A percentile compares a stretch with the other conserved stretches of the same genome.
phyloP scores from a whole-genome alignment of 495 filamentous ascomycete genomes.

The Sphaerosporella brunnea region DNA sequence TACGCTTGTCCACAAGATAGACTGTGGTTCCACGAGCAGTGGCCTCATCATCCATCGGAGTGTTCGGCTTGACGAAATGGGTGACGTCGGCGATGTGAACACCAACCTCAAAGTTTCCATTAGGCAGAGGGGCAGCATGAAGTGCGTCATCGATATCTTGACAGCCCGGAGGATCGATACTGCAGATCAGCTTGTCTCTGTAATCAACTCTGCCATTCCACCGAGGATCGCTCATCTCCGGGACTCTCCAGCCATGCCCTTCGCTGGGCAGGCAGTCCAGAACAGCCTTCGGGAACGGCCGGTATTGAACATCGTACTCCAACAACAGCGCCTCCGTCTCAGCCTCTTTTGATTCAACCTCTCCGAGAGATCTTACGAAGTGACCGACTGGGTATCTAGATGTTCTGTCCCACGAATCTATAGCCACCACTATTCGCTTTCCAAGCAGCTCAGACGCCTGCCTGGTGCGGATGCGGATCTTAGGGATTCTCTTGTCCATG shows the following conservation, averaged over 20 bases:
- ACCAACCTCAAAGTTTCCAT: constrained; percentile 89
- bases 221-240: constrained; percentile 57
- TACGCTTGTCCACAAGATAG: constrained; percentile 95
- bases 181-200: constrained; percentile 75
- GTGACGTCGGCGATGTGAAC: constrained; percentile 99
- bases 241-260: constrained; percentile 89
- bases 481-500: constrained; percentile 94
- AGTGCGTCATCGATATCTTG: constrained; percentile 97
- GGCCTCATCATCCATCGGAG: constrained; percentile 90
- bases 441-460: constrained; percentile 76
- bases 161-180: constrained; percentile 89
- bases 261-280: constrained; percentile 80
- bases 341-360: constrained; percentile 83
- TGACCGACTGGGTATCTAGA: constrained; percentile 85
- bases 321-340: constrained; percentile 89
- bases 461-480: constrained; percentile 79
- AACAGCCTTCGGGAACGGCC: constrained; percentile 88
- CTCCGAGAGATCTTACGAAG: constrained; percentile 81
- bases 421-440: constrained; percentile 83
- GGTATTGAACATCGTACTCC: constrained; percentile 94
- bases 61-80: constrained; percentile 92
- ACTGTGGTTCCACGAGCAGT: constrained; percentile 88
- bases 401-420: constrained; percentile 86
- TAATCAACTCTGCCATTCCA: constrained; percentile 76
- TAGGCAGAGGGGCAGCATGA: constrained; percentile 65